Conservation (phyloP, 1,284 basidiomycete species). For the Inonotus hispidus region DNA sequence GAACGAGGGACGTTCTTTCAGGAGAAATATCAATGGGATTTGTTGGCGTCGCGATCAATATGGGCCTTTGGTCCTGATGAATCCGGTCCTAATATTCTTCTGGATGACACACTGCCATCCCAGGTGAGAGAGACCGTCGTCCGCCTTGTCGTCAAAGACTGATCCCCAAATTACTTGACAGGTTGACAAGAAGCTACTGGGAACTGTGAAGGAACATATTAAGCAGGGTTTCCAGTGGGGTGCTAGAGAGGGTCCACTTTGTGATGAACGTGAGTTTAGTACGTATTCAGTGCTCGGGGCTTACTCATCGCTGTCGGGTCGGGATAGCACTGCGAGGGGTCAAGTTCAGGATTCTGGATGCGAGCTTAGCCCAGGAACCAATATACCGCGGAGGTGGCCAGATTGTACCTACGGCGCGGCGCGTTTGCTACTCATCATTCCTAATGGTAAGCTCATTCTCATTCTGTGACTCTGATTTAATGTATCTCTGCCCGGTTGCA, state of each 20-base stretch:
- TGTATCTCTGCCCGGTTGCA: constrained; percentile 28
- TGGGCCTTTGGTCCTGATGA: constrained; percentile 99
- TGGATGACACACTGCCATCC: constrained; percentile 95
- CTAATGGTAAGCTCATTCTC: constrained; percentile 68
- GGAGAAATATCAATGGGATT: constrained; percentile 97
- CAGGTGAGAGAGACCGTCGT: constrained; percentile 48
- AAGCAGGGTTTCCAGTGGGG: constrained; percentile 99
- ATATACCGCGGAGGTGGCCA: constrained; percentile 98
- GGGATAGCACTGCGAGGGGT: constrained; percentile 90
- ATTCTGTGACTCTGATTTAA: constrained; percentile 12
- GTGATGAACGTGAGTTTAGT: constrained; percentile 87
- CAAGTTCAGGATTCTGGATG: constrained; percentile 94
- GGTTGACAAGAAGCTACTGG: constrained; percentile 91
- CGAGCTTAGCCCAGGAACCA: constrained; percentile 87
- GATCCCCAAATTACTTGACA: constrained; percentile 25
- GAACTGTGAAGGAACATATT: constrained; percentile 88
- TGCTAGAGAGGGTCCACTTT: constrained; percentile 92
- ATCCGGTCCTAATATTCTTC: constrained; percentile 85
- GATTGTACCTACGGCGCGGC: constrained; percentile 95
- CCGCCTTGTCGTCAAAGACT: background rate
- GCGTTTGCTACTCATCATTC: constrained; percentile 99
- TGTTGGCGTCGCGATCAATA: constrained; percentile 94
- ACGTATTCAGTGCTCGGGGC: background rate
- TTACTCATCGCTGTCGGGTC: background rate
- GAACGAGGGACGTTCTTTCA: constrained; percentile 93